These are phyloP conservation scores for Plasmodium billcollinsi DNA, from an alignment of 169 alveolate genomes.

Conservation along the genomic window DNA sequence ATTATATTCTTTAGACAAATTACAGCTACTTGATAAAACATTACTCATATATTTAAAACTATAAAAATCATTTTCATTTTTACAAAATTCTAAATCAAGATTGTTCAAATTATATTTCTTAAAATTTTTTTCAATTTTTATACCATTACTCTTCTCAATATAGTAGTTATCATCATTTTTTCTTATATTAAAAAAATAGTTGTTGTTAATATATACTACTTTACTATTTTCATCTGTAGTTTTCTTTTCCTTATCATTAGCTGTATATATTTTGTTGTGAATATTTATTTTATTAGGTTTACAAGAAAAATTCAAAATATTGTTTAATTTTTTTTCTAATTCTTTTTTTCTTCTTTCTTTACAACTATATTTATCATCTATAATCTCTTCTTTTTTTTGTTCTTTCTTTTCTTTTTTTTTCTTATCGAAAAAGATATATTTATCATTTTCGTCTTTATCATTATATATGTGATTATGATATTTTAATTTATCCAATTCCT, in stretches of 20 bases:
- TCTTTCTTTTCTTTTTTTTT: conserved; percentile 9
- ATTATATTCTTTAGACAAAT: conserved; percentile 49
- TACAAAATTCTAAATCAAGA: conserved; percentile 41
- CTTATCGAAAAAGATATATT: conserved; percentile 5
- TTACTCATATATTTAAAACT: conserved; percentile 68
- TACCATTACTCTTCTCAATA: conserved; percentile 14
- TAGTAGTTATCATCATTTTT: conserved; percentile 20
- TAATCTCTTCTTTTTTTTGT: conserved; percentile 13
- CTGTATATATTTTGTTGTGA: conserved; percentile 64
- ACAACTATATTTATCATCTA: background rate
- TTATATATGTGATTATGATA: conserved; percentile 12
- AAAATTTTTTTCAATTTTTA: conserved; percentile 19
- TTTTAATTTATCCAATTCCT: conserved; percentile 20
- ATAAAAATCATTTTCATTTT: conserved; percentile 52
- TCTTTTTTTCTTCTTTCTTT: conserved; percentile 19
- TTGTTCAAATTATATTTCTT: conserved; percentile 58
- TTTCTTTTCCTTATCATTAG: conserved; percentile 48
- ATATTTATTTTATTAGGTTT: conserved; percentile 62
- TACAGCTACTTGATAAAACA: conserved; percentile 52
- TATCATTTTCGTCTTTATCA: background rate
- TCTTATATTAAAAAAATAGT: conserved; percentile 59
- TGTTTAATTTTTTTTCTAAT: conserved; percentile 45
- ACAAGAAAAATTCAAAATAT: conserved; percentile 32
- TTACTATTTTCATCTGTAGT: conserved; percentile 30
- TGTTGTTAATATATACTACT: conserved; percentile 51